Evolutionary conservation across 2,329 filamentous ascomycete genomes (phyloP), one percentile per base, ranked within the genome.

Genomic region (Neodidymelliopsis sp.): DNA sequence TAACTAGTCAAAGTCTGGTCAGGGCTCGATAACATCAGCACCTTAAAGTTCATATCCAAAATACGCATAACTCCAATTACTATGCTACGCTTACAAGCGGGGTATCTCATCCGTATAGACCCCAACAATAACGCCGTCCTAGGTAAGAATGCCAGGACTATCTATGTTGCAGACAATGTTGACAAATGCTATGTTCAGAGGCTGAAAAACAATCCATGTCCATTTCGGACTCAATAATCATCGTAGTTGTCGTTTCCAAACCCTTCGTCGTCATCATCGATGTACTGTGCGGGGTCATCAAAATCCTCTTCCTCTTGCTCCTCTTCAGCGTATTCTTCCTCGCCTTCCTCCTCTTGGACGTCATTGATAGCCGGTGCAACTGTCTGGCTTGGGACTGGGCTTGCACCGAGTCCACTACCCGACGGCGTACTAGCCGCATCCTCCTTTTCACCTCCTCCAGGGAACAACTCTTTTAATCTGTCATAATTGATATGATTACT

Each of bases 401-500:
- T 66, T 8, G 60, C 59, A 19, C 58, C 60, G 19, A 54, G 38
- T 4, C 51, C 63, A 28, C 59, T 65, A 7, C 48, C 66, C 22
- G 53, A 56, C 10, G 57, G 57, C 11, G 57, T 57, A 13, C 46
- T 34, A 12, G 57, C 49, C 25, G 42, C 41, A 15, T 53, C 48
- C 15, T 56, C 53, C 16, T 47, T 58, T 4, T 50, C 41, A 6
- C 39, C 29, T 9, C 13, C 41, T 8, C 53, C 63, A 3, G 59
- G 66, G 16, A 77, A 78, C 4, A 79, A 60, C 23, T 70, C 69
- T 30, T 74, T 71, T 39, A 80, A 61, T 18, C 65, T 70, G 15
- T 76, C 76, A 58, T 79, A 81, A 53, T 81, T 74, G 56, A 81
- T 73, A 52, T 74, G 66, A 27, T 70, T 73, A 48, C 72, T 74